Conservation (phyloP, 2,329 filamentous ascomycete genomes). For the Claviceps africana region DNA sequence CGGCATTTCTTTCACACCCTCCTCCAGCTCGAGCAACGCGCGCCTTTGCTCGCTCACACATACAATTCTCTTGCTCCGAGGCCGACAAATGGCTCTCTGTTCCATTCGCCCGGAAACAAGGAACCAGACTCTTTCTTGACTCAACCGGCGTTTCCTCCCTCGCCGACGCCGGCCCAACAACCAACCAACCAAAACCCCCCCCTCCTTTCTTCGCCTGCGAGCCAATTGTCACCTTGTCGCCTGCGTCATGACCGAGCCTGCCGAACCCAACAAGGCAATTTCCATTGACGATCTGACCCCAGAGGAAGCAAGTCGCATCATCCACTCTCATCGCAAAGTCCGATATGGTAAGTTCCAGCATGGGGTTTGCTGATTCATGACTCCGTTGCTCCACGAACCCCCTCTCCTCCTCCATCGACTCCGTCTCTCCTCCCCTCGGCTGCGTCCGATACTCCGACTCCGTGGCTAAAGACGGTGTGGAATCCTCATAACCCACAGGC, state of each 20-base stretch:
- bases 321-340: conserved; percentile 55
- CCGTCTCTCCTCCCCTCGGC: background rate
- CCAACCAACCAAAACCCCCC: no score
- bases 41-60: background rate
- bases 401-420: background rate
- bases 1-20: conserved; percentile 19
- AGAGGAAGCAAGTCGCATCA: conserved; percentile 54
- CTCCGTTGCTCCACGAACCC: no score
- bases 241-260: conserved; percentile 29
- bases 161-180: no score
- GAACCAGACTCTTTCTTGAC: background rate
- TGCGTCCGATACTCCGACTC: background rate
- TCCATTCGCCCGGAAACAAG: background rate
- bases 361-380: no score
- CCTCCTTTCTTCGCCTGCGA: background rate
- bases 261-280: conserved; percentile 29
- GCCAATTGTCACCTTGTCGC: background rate
- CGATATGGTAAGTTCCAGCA: conserved; percentile 42
- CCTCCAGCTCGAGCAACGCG: conserved; percentile 5
- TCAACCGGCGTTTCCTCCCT: background rate
- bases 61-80: background rate
- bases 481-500: conserved; percentile 21
- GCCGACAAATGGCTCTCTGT: background rate
- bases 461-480: background rate
- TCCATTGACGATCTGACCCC: conserved; percentile 44